These are phyloP conservation scores for Xylaria sp. DNA, from an alignment of 2,329 filamentous ascomycete genomes.

Conservation along the genomic window DNA sequence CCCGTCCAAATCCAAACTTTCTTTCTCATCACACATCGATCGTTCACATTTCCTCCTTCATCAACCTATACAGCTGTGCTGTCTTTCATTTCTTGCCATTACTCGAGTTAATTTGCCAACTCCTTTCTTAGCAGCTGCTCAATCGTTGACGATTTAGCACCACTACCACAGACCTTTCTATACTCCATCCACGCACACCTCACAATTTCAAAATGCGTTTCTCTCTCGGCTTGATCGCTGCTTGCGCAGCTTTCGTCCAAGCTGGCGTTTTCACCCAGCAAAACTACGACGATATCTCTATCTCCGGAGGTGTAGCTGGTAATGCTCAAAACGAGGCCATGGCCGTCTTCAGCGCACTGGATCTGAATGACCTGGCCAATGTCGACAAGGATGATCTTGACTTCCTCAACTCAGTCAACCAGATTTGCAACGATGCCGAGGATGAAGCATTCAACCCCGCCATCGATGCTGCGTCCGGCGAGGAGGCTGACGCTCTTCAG, in stretches of 20 bases:
- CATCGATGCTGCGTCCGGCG: slow-evolving; percentile 59
- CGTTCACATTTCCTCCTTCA: slow-evolving; percentile 24
- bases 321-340: slow-evolving; percentile 57
- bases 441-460: slow-evolving; percentile 64
- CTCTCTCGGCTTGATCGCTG: slow-evolving; percentile 42
- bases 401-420: slow-evolving; percentile 61
- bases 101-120: slow-evolving; percentile 30
- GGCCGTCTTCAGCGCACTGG: slow-evolving; percentile 52
- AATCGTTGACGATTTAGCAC: slow-evolving; percentile 21
- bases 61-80: slow-evolving; percentile 45
- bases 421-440: slow-evolving; percentile 65
- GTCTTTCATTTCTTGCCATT: slow-evolving; percentile 44
- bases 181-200: slow-evolving; percentile 16
- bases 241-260: slow-evolving; percentile 39
- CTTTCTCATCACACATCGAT: slow-evolving; percentile 37
- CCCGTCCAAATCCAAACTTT: slow-evolving; percentile 26
- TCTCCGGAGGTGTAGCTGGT: slow-evolving; percentile 58
- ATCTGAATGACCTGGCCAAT: slow-evolving; percentile 54
- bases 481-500: slow-evolving; percentile 59
- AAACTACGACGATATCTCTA: slow-evolving; percentile 58
- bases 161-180: not conserved
- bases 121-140: slow-evolving; percentile 13
- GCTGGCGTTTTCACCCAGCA: slow-evolving; percentile 46
- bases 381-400: slow-evolving; percentile 60
- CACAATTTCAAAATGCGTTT: slow-evolving; percentile 45